Percentiles rank a stretch among this genome's conserved stretches.
phyloP scores from a whole-genome alignment of 2,329 filamentous ascomycete genomes.

The Calcarisporium arbuscula region DNA sequence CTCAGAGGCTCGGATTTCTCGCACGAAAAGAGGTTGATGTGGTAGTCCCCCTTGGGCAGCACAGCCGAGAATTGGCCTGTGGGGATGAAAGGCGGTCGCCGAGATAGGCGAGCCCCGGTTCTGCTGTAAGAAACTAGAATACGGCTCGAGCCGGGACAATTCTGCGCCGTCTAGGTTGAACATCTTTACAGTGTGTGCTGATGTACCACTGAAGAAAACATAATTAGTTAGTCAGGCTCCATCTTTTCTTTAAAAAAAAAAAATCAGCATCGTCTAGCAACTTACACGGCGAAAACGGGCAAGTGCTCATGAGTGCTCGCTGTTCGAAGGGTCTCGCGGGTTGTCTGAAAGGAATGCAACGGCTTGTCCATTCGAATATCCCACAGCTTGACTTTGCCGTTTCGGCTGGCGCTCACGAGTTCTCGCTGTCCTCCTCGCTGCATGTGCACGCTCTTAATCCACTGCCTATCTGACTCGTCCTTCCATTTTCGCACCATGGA shows the following conservation, averaged over 20 bases:
- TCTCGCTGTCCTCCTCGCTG: slow-evolving; percentile 92
- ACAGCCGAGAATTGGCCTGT: slow-evolving; percentile 84
- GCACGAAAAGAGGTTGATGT: slow-evolving; percentile 83
- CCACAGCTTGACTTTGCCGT: slow-evolving; percentile 93
- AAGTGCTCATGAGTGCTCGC: slow-evolving; percentile 93
- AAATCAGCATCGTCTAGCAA: slow-evolving; percentile 17
- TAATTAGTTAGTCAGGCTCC: slow-evolving; percentile 19
- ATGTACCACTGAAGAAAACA: slow-evolving; percentile 63
- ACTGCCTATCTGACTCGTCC: slow-evolving; percentile 76
- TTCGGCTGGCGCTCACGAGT: slow-evolving; percentile 80
- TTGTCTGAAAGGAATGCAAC: slow-evolving; percentile 67
- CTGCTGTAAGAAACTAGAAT: slow-evolving; percentile 80
- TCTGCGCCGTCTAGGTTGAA: slow-evolving; percentile 81
- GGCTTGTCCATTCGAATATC: slow-evolving; percentile 84
- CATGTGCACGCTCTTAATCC: slow-evolving; percentile 95
- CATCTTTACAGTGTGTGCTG: slow-evolving; percentile 80
- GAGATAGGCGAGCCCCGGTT: slow-evolving; percentile 78
- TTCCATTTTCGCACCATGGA: slow-evolving; percentile 97
- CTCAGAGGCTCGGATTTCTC: slow-evolving; percentile 37
- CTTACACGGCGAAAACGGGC: slow-evolving; percentile 89
- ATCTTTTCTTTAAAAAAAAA: slow-evolving; percentile 1
- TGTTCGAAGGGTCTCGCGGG: slow-evolving; percentile 72
- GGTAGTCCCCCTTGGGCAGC: slow-evolving; percentile 79
- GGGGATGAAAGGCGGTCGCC: slow-evolving; percentile 89
- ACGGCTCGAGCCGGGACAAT: slow-evolving; percentile 81